Evolutionary conservation across 768 basidiomycete genomes (phyloP), one percentile per base, ranked within the genome.

Genomic region (Rickenella mellea): DNA sequence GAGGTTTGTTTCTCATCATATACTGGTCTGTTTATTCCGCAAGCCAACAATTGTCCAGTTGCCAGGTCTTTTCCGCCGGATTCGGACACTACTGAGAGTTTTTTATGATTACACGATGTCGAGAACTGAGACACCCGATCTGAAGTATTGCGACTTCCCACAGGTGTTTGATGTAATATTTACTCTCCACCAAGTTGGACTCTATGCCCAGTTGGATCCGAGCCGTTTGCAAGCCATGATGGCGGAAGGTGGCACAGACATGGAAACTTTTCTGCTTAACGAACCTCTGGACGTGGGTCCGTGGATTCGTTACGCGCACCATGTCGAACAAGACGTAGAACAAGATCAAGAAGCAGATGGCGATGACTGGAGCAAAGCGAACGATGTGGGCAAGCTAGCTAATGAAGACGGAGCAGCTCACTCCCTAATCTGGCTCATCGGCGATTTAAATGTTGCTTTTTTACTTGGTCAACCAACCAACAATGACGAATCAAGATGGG

Each of bases 261-360:
- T 59, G 40, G 57, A 58, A 27, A 30, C 38, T 11, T 54, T 56
- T 32, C 27, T 59, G 3, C 47, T 60, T 3, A 55, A 59, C 24
- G 56, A 57, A 31, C 51, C 55, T 1, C 41, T 59, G 19, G 56
- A 61, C 43, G 28, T 61, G 36, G 59, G 55, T 7, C 29, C 38
- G n/a, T 56, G 48, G 40, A 56, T 57, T 14, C 20, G 42, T 4
- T 39, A 48, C 5, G 55, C 59, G 9, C 33, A 43, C 10, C 29
- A 20, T 6, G 27, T 42, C 35, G 44, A 43, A 15, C 20, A 48
- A 21, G 42, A 40, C 4, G 49, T 56, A 12, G 45, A 48, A 6
- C 50, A 43, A 8, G 55, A 59, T 33, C 39, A 44, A 28, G 56
- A 61, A 30, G 41, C 56, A 2, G 52, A 56, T 27, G 54, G 52